Evolutionary conservation across 1,139 yeast species (phyloP), one percentile per base, ranked within the genome.

Genomic region (Geotrichum candidum): DNA sequence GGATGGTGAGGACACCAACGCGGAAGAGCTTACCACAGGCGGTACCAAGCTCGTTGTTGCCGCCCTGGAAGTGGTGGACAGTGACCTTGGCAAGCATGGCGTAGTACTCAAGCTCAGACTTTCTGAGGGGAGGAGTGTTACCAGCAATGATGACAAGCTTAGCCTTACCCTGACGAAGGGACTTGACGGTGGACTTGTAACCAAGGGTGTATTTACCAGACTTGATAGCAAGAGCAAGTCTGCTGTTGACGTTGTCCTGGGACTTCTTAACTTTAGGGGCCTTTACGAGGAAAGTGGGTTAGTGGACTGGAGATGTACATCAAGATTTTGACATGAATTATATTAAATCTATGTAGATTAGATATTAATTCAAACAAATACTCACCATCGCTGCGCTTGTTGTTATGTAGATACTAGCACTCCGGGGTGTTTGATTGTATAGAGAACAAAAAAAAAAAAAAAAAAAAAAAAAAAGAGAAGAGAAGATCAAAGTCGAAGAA

Each of bases 1-100:
- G 84, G 76, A 95, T 81, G 76, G 98, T 85, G 78, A 94, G 84
- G 76, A 92, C 94, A 84, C 98, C 98, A 76, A 94, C 99, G 85
- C 98, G 92, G 97, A 95, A 94, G 78, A 94, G 91, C 84, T 90
- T 92, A 91, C 99, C 99, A 82, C 97, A 94, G 74, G 97, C 97
- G 76, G 99, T 95, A 85, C 99, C 98, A 78, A 94, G 90, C 84
- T 92, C 97, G 84, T 92, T 92, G 97, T 92, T 92, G 82, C 97
- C 96, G 85, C 98, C 99, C 83, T 89, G 96, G 96, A 92, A 94
- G 96, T 92, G 94, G 79, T 81, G 81, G 76, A 94, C 96, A 78
- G 86, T 87, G 80, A 97, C 90, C 90, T 92, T 94, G 80, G 99
- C 90, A 82, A 94, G 88, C 99, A 94, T 94, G 77, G 99, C 98